Conservation (phyloP, 2,329 filamentous ascomycete genomes). For the Xylaria sp. region DNA sequence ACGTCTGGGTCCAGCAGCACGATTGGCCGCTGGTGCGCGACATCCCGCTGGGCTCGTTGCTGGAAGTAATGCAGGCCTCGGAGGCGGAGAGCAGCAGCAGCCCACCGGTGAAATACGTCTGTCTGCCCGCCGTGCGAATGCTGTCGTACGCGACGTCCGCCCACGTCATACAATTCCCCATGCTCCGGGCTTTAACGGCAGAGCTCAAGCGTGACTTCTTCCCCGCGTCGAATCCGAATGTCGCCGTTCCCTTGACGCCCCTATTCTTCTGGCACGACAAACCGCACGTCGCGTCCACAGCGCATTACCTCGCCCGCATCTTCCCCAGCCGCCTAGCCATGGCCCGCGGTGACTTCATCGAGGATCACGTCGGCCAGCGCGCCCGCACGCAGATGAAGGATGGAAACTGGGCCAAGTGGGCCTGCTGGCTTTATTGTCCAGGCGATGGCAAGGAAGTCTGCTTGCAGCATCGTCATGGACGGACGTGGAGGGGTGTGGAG, state of each 20-base stretch:
- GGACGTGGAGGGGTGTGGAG: slow-evolving; percentile 61
- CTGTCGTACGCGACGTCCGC: slow-evolving; percentile 61
- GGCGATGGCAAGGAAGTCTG: slow-evolving; percentile 58
- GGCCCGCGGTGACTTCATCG: slow-evolving; percentile 65
- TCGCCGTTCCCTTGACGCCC: slow-evolving; percentile 60
- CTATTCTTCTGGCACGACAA: slow-evolving; percentile 71
- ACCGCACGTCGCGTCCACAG: slow-evolving; percentile 61
- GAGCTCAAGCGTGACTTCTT: slow-evolving; percentile 57
- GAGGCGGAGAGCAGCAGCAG: slow-evolving; percentile 41
- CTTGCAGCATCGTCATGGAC: slow-evolving; percentile 62
- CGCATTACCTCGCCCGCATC: slow-evolving; percentile 62
- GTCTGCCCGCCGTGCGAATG: slow-evolving; percentile 64
- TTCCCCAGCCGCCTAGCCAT: slow-evolving; percentile 63
- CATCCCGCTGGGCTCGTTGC: slow-evolving; percentile 57
- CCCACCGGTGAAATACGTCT: slow-evolving; percentile 63
- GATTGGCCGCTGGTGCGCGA: slow-evolving; percentile 63
- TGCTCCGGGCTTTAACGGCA: slow-evolving; percentile 56
- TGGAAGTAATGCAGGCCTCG: slow-evolving; percentile 59
- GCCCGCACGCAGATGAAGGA: slow-evolving; percentile 68
- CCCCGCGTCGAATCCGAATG: slow-evolving; percentile 25
- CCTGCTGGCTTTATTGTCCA: slow-evolving; percentile 66
- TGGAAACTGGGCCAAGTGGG: slow-evolving; percentile 63
- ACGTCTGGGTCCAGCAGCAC: slow-evolving; percentile 69
- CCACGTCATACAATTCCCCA: slow-evolving; percentile 57
- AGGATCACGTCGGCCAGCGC: slow-evolving; percentile 66